Percentiles rank a stretch among this genome's conserved stretches.
Conservation (phyloP, 345 rosid species). For the Excoecaria cochinchinensis region DNA sequence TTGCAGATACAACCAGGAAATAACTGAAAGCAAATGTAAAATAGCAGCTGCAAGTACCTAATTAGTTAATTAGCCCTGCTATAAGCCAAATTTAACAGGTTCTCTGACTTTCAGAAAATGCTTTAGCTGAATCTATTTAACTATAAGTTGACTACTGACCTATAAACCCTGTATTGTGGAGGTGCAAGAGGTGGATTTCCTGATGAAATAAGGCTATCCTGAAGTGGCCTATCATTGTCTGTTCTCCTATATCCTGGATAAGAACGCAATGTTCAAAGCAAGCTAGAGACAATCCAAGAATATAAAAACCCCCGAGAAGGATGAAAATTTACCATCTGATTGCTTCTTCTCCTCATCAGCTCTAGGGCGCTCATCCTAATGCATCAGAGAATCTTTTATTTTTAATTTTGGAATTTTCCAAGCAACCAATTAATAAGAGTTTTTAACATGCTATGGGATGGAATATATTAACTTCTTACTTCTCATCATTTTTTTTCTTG, state of each 20-base stretch:
- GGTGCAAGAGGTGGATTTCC: slow-evolving; percentile 53
- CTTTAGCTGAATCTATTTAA: not conserved
- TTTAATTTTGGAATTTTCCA: not conserved
- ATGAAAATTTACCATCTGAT: slow-evolving; percentile 47
- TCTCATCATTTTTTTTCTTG: not conserved
- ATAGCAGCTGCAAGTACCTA: not conserved
- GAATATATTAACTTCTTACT: not conserved
- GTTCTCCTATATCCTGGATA: slow-evolving; percentile 53
- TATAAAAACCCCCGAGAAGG: not conserved
- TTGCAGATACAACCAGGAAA: not conserved
- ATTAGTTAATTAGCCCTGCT: not conserved
- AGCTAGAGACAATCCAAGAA: not conserved
- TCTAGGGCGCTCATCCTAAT: slow-evolving; percentile 64
- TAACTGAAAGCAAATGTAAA: not conserved
- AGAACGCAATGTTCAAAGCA: not conserved
- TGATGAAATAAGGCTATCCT: slow-evolving; percentile 43
- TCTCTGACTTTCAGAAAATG: no score
- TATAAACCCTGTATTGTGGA: slow-evolving; percentile 40
- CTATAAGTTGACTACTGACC: slow-evolving; percentile 38
- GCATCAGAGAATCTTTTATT: slow-evolving; percentile 2
- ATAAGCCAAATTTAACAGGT: no score
- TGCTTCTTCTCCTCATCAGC: slow-evolving; percentile 60
- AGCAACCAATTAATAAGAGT: not conserved
- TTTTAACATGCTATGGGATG: not conserved
- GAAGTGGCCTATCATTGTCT: slow-evolving; percentile 47